Evolutionary conservation across 164 flowering plant genomes (phyloP), one percentile per base, ranked within the genome.

Genomic region (Taxillus chinensis): DNA sequence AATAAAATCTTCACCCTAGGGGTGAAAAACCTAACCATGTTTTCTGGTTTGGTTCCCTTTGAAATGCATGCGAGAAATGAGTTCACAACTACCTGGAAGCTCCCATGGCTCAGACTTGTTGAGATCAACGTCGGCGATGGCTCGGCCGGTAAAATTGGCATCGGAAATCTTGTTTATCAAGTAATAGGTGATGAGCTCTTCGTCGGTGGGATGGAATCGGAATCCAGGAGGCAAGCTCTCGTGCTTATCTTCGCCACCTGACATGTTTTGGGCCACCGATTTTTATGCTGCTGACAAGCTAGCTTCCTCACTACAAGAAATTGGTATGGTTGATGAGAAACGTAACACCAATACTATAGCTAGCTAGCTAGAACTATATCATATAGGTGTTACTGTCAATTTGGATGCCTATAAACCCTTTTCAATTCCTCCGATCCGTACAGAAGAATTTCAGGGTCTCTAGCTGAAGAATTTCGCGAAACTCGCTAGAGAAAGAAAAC

Each of bases 61-160:
- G 27, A 27, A 27, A 27, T 27, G 27, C 27, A 27, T 27, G 27
- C 27, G 27, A 27, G 27, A 27, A 27, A 27, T 27, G 27, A 27
- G 27, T 27, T 27, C 1, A 27, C 2, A 5, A 4, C 3, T 51
- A 57, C 96, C 91, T 75, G 96, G 96, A 62, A 90, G 93, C 59
- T 90, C 96, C 96, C 96, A 89, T 0, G 96, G 96, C 70, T 89
- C 96, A 10, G 72, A 83, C 65, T 90, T 90, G 79, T 90, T 90
- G 76, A 90, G 96, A 82, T 90, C 96, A 5, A 87, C 92, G 62
- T 90, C 96, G 3, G 72, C 71, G 52, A 90, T 66, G 0, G 96
- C 96, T 38, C 82, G 70, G 49, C 81, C 86, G 1, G 87, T 78
- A 71, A 87, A 90, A 66, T 9, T 79, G 7, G 90, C 64, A 74